Conservation (phyloP, 352 stramenopile species). For the Globisporangium cystogenes region DNA sequence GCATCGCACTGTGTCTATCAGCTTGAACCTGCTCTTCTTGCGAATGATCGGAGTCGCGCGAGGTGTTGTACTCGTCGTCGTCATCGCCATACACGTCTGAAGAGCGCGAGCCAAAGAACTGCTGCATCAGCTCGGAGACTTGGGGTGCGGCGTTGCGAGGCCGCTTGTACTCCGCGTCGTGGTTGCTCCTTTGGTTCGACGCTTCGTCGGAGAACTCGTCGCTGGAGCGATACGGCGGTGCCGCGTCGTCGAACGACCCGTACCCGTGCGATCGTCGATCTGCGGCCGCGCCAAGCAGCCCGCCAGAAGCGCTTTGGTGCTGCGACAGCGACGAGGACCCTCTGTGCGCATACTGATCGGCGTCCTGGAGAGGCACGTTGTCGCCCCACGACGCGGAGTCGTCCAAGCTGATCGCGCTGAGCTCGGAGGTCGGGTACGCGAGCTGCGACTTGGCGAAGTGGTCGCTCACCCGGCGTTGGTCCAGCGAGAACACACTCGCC, state of each 20-base stretch:
- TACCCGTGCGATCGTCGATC: background rate
- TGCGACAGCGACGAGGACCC: constrained; percentile 14
- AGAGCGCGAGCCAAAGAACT: constrained; percentile 27
- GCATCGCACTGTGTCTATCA: background rate
- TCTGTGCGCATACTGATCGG: background rate
- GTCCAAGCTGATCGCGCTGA: constrained; percentile 74
- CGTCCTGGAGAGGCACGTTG: constrained; percentile 30
- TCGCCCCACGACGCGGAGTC: constrained; percentile 77
- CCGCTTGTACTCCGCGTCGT: background rate
- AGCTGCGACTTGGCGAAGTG: constrained; percentile 11
- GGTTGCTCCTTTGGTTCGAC: background rate
- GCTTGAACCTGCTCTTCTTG: background rate
- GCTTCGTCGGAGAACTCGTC: background rate
- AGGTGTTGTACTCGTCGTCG: constrained; percentile 9
- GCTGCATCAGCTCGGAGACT: constrained; percentile 51
- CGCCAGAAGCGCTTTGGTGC: no score
- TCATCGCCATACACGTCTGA: background rate
- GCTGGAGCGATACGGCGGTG: background rate
- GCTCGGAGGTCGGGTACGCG: constrained; percentile 29
- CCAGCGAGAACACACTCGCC: constrained; percentile 5
- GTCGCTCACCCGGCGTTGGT: constrained; percentile 12
- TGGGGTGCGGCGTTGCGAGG: constrained; percentile 6
- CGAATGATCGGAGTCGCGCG: constrained; percentile 6
- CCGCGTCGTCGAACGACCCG: constrained; percentile 3
- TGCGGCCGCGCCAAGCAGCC: background rate